phyloP scores from a whole-genome alignment of 1,139 yeast genomes.

The Blastobotrys indianensis region DNA sequence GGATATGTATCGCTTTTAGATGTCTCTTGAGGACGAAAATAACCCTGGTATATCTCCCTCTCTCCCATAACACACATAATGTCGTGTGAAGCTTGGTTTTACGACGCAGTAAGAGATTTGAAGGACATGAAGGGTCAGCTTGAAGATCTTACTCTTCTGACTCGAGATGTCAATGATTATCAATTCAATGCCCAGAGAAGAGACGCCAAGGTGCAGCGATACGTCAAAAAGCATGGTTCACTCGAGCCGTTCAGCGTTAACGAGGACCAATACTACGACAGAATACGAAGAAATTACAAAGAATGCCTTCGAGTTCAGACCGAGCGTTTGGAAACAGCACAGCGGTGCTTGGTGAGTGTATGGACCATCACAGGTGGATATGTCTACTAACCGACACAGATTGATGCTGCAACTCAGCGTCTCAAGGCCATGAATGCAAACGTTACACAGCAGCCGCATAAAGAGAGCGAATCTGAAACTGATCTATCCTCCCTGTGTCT shows the following conservation, averaged over 20 bases:
- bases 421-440: no score
- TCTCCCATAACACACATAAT: no score
- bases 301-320: not conserved
- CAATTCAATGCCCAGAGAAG: not conserved
- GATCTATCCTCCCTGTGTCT: not conserved
- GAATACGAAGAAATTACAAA: not conserved
- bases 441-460: no score
- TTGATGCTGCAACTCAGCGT: no score
- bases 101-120: not conserved
- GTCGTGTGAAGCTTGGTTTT: not conserved
- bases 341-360: not conserved
- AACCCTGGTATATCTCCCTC: no score
- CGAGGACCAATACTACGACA: slow-evolving; percentile 1
- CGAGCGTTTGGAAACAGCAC: not conserved
- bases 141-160: not conserved
- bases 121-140: not conserved
- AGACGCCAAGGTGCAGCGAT: slow-evolving; percentile 1
- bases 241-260: not conserved
- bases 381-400: no score
- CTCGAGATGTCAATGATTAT: slow-evolving; percentile 1
- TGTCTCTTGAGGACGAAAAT: no score
- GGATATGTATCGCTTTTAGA: no score
- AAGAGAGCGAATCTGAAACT: no score
- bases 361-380: no score
- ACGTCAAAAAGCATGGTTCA: not conserved